Percentiles rank a stretch among this genome's conserved stretches.
Evolutionary conservation across 208 protist species (phyloP).

Genomic region (Trypanosoma avium): DNA sequence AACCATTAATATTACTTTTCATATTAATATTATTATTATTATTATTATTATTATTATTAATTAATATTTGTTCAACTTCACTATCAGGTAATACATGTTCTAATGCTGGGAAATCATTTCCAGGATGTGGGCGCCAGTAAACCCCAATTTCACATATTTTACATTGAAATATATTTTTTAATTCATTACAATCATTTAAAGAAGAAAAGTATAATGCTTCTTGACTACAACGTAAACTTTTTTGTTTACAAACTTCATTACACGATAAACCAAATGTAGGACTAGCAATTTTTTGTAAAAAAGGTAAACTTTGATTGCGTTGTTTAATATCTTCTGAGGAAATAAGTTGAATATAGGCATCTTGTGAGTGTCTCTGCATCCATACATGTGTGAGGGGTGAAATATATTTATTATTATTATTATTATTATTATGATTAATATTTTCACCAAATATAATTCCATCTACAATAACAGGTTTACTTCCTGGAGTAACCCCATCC

Average conservation of each 20-base stretch:
- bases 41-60: not conserved
- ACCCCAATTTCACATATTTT: conserved; percentile 21
- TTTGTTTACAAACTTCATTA: conserved; percentile 12
- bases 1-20: not conserved
- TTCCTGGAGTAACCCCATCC: not conserved
- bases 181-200: conserved; percentile 24
- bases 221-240: not conserved
- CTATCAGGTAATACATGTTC: not conserved
- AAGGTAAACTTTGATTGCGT: conserved; percentile 21
- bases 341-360: conserved; percentile 32
- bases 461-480: not conserved
- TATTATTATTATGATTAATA: not conserved
- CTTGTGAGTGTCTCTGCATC: conserved; percentile 27
- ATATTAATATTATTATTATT: not conserved
- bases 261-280: conserved; percentile 19
- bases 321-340: conserved; percentile 14
- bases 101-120: conserved; percentile 26
- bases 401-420: not conserved
- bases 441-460: conserved; percentile 13
- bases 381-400: conserved; percentile 39
- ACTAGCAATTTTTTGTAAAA: conserved; percentile 18
- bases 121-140: conserved; percentile 25
- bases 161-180: conserved; percentile 21
- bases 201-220: conserved; percentile 25
- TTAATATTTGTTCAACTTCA: not conserved